Evolutionary conservation across 176 grass and related monocot species (phyloP), one percentile per base, ranked within the genome.

Genomic region (Guadua angustifolia): DNA sequence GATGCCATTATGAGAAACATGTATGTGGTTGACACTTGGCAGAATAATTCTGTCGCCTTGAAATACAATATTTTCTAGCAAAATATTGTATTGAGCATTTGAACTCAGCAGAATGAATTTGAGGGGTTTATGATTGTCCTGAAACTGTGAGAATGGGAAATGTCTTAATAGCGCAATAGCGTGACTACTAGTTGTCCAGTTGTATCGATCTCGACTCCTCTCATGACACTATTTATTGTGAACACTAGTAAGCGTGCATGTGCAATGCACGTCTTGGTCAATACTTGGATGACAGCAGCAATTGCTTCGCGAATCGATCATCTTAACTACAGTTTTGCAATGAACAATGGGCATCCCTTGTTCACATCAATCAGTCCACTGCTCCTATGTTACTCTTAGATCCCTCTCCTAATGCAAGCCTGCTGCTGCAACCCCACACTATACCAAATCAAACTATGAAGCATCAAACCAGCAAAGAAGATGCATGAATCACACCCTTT

Each of bases 1-100:
- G 76, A 86, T 81, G 56, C 93, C 96, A 70, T 81, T 99, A 88
- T 99, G 81, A 99, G 29, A 88, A 88, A 70, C 9, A 36, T 66
- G 69, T 58, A n/a, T 73, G 42, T 38, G 39, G 46, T 25, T 46
- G 6, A 43, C 32, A 85, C 47, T 19, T 68, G 13, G 5, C 7
- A 35, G 71, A 3, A 33, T 66, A 9, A 7, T 33, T 62, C 4
- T 11, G 33, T 11, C 7, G 9, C 22, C 57, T 71, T 80, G 60
- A 57, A 38, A 47, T 53, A 22, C 2, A 68, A 10, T 53, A 56
- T 29, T 17, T 83, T 51, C 43, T 8, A 25, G 42, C 11, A 74
- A 81, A 26, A 70, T 49, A 16, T 6, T 64, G 19, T 45, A 32
- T 39, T n/a, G 85, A 26, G 58, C n/a, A 61, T 61, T 61, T 57